Evolutionary conservation across 164 flowering plant species (phyloP), one percentile per base, ranked within the genome.

Genomic region (Echeveria elegans): DNA sequence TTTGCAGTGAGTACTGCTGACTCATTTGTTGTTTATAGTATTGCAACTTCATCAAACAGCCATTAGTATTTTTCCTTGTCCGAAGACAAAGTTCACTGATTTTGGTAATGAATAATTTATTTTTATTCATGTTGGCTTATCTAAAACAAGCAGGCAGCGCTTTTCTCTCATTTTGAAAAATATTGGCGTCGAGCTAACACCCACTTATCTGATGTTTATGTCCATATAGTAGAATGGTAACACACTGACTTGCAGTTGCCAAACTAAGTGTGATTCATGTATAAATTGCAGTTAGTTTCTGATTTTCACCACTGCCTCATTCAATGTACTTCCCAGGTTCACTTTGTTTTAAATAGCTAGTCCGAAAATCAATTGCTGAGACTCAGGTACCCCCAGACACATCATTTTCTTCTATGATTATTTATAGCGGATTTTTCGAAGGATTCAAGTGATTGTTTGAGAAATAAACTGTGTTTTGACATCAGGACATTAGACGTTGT

Each of bases 301-400:
- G 30, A 53, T 26, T 28, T 29, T 56, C 32, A 28, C 32, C 37
- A 63, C 10, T 61, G 45, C 26, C 41, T 63, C 1, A n/a, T 36
- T 32, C 24, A 31, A 31, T 62, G 65, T 64, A 66, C 62, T 40
- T 32, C 32, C 32, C 82, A 95, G 99, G 98, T 95, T 30, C 99
- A 95, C 71, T 83, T 92, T 38, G 74, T 90, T 50, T 76, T 95
- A 76, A 92, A 92, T 98, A 92, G 78, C 89, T 95, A 69, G 99
- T 95, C 36, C 81, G 98, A 73, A 90, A 88, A 76, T 95, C 99
- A 21, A 86, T 95, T 71, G 86, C 66, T 63, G 66, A 63, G 37
- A 63, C 66, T 19, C 66, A 34, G 66, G 66, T 56, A 52, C 58
- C 26, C 28, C 26, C 28, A 6, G 32, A 56, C 61, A 28, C 31